These are phyloP conservation scores for Crucihimalaya himalaica DNA, from an alignment of 345 rosid species.

Conservation along the genomic window DNA sequence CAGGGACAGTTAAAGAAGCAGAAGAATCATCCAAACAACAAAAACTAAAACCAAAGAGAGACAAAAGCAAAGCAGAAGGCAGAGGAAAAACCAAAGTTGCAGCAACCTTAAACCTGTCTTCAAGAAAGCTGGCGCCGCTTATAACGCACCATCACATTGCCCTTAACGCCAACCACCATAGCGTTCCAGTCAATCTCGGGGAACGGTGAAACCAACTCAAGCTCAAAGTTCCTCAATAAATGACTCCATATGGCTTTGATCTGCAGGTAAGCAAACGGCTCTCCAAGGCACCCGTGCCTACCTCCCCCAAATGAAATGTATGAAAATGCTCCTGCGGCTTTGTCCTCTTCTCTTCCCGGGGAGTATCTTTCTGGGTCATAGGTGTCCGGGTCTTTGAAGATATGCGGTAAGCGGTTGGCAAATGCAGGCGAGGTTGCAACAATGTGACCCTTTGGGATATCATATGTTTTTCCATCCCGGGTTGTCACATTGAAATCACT, in stretches of 20 bases:
- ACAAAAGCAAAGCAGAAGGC: constrained; percentile 17
- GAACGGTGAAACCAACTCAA: constrained; percentile 87
- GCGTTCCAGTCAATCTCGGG: constrained; percentile 99
- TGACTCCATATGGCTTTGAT: constrained; percentile 99
- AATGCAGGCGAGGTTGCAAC: constrained; percentile 96
- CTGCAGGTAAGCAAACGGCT: constrained; percentile 96
- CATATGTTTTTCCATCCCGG: constrained; percentile 77
- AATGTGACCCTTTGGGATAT: constrained; percentile 93
- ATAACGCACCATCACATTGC: constrained; percentile 90
- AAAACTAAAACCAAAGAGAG: constrained; percentile 19
- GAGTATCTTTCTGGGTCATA: constrained; percentile 90
- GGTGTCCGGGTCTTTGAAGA: constrained; percentile 75
- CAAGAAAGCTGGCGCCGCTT: constrained; percentile 53
- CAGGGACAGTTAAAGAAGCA: constrained; percentile 11
- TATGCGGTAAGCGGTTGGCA: constrained; percentile 85
- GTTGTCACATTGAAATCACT: constrained; percentile 78
- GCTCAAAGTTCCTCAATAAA: constrained; percentile 85
- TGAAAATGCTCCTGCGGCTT: constrained; percentile 83
- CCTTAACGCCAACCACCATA: constrained; percentile 99
- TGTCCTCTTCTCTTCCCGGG: constrained; percentile 92
- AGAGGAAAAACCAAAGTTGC: background rate
- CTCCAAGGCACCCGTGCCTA: constrained; percentile 97
- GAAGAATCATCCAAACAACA: constrained; percentile 28
- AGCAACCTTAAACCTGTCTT: constrained; percentile 25
- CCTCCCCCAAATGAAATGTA: constrained; percentile 96